A percentile compares a stretch with the other conserved stretches of the same genome.
These are phyloP conservation scores for Neonectria neomacrospora DNA, from an alignment of 2,329 filamentous ascomycete genomes.

Conservation along the genomic window DNA sequence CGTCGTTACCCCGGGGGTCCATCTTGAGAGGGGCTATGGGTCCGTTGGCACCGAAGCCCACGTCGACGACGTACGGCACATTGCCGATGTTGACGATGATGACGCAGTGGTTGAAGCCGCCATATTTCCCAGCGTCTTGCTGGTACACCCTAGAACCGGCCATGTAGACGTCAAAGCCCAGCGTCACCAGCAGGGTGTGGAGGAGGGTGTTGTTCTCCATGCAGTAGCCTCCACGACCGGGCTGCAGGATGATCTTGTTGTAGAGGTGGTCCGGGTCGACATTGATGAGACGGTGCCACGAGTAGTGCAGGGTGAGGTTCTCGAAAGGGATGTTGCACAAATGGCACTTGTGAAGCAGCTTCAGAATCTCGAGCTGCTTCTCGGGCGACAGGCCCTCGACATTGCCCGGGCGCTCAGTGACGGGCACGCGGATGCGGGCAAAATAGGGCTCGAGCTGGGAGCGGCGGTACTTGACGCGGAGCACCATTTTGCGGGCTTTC, in stretches of 20 bases:
- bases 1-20: slow-evolving; percentile 30
- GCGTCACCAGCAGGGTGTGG: slow-evolving; percentile 56
- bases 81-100: slow-evolving; percentile 66
- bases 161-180: slow-evolving; percentile 63
- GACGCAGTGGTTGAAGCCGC: slow-evolving; percentile 61
- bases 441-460: slow-evolving; percentile 30
- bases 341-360: slow-evolving; percentile 52
- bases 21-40: slow-evolving; percentile 49
- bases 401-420: slow-evolving; percentile 9
- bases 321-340: slow-evolving; percentile 65
- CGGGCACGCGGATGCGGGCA: slow-evolving; percentile 28
- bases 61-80: slow-evolving; percentile 64
- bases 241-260: slow-evolving; percentile 53
- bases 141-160: slow-evolving; percentile 57
- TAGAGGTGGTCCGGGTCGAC: slow-evolving; percentile 56
- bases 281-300: slow-evolving; percentile 47
- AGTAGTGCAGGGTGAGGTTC: slow-evolving; percentile 64
- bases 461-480: slow-evolving; percentile 17
- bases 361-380: slow-evolving; percentile 46
- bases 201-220: slow-evolving; percentile 62
- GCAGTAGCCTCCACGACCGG: slow-evolving; percentile 60
- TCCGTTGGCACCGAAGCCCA: slow-evolving; percentile 67
- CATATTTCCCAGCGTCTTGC: slow-evolving; percentile 25
- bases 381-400: slow-evolving; percentile 21
- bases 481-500: neutral